These are phyloP conservation scores for Blastobotrys terrestris DNA, from an alignment of 805 yeast species.

Conservation along the genomic window DNA sequence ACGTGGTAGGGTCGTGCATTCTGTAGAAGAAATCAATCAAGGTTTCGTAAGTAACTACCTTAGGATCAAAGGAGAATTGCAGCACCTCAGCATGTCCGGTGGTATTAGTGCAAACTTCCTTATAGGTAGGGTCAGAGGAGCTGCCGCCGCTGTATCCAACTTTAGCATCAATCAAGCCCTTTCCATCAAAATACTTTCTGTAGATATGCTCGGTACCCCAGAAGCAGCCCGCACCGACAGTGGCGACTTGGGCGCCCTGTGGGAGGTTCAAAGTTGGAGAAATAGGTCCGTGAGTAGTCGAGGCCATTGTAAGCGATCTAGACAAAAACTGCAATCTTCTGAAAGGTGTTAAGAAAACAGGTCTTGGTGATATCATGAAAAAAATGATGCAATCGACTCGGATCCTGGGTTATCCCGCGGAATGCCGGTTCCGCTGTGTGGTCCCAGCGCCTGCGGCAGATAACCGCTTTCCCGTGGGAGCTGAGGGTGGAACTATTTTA, in stretches of 20 bases:
- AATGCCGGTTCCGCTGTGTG: background rate
- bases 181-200: conserved; percentile 56
- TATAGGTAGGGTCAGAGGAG: conserved; percentile 51
- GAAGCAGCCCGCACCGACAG: conserved; percentile 55
- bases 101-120: conserved; percentile 67
- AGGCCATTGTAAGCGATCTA: background rate
- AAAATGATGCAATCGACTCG: background rate
- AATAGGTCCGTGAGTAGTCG: conserved; percentile 4
- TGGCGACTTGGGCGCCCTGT: conserved; percentile 46
- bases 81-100: conserved; percentile 80
- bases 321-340: background rate
- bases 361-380: background rate
- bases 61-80: conserved; percentile 78
- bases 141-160: conserved; percentile 91
- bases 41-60: conserved; percentile 48
- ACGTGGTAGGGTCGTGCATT: conserved; percentile 91
- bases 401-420: background rate
- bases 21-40: conserved; percentile 78
- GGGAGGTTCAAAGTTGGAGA: conserved; percentile 30
- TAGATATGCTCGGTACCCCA: conserved; percentile 69
- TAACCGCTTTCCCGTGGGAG: no score
- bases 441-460: no score
- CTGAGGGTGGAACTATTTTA: no score
- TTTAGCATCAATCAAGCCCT: conserved; percentile 64
- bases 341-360: background rate